Evolutionary conservation across 306 rosid species (phyloP).

Genomic region (Begonia masoniana): DNA sequence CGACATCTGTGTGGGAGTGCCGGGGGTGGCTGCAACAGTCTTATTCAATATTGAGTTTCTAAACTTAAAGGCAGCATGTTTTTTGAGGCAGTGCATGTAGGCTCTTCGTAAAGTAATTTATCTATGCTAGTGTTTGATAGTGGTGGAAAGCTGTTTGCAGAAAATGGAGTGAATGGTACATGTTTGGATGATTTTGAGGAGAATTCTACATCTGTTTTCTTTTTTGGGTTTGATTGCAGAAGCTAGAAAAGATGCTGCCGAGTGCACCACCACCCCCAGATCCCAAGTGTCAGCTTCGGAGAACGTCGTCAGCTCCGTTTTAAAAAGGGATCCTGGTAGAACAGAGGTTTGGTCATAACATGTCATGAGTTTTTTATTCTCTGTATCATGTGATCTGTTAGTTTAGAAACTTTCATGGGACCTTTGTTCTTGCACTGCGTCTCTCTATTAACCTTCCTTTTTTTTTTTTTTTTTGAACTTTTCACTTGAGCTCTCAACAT

Average conservation of each 20-base stretch:
- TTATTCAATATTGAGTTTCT: too few species aligned
- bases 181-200: too few species aligned
- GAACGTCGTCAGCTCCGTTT: conserved; percentile 66
- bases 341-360: conserved; percentile 9
- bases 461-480: background rate
- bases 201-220: too few species aligned
- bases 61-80: too few species aligned
- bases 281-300: conserved; percentile 89
- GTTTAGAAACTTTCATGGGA: conserved; percentile 14
- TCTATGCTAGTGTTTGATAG: too few species aligned
- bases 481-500: background rate
- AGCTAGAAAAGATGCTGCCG: conserved; percentile 61
- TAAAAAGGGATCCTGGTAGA: conserved; percentile 34
- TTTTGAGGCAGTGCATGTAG: too few species aligned
- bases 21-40: too few species aligned
- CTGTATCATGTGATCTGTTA: conserved; percentile 5
- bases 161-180: too few species aligned
- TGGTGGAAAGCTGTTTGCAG: too few species aligned
- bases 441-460: too few species aligned
- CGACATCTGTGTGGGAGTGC: too few species aligned
- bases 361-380: conserved; percentile 6
- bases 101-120: too few species aligned
- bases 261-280: conserved; percentile 57
- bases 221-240: conserved; percentile 30
- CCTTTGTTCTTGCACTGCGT: conserved; percentile 16